Base-by-base conservation (phyloP, 352 stramenopile species). In the Phytophthora pistaciae region DNA sequence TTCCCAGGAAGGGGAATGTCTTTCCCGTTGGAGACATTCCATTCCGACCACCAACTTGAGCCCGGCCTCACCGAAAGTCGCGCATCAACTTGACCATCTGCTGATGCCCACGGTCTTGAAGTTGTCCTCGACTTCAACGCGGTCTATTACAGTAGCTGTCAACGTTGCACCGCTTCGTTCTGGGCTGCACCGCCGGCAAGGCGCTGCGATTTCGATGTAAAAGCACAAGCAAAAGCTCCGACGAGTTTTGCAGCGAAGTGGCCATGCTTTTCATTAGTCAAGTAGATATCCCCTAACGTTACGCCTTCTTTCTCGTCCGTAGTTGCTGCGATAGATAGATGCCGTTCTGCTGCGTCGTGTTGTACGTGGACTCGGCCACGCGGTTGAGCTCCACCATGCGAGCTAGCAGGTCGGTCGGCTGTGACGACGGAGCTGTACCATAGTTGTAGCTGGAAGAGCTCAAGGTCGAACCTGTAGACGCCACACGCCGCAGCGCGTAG, bases 301-400 rank as follows among this genome's bases (percentile, higher is more conserved):
- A 46, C 8, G 33, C 46, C 46, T 49, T 59, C n/a, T 56, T 70
- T 16, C 48, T 23, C n/a, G 48, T 31, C 5, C 58, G 49, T 48
- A 68, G 60, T 42, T 78, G 70, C 60, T 77, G 68, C n/a, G 64
- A 61, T 29, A 74, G 46, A 31, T 58, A 67, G 5, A 50, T 53
- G n/a, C 40, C 56, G 49, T 77, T 77, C 48, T 68, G 68, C 56
- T 70, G 68, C 10, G 69, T 74, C 31, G 73, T 75, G 64, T 80
- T 66, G 64, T 80, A 80, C 38, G 62, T 80, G 42, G 61, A 71
- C 52, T 77, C 68, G 25, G 68, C 68, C 36, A 71, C 42, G 27
- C 60, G 58, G 60, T 74, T 73, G 23, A 80, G 68, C 56, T 79
- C 72, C 50, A 67, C 16, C 68, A 79, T 79, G 36, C 67, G 62